Percentiles rank a stretch among this genome's conserved stretches.
phyloP scores from a whole-genome alignment of 139 green algal species.

The Nannochloris sp. region DNA sequence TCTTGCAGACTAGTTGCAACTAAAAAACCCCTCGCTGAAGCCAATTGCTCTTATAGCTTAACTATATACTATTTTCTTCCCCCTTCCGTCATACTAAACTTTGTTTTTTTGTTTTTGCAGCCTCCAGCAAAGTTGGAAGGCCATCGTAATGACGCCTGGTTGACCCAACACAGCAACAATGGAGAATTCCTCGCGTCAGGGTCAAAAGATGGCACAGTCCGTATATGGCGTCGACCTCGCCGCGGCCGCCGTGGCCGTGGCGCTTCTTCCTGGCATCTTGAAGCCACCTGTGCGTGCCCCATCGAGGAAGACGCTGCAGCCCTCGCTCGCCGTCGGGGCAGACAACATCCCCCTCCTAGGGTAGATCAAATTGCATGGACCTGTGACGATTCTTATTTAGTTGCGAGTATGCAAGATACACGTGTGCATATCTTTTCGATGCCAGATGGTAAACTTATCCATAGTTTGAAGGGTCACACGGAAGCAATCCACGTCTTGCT shows the following conservation, averaged over 20 bases:
- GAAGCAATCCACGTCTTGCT: conserved; percentile 55
- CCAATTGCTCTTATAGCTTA: not conserved
- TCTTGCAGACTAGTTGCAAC: no score
- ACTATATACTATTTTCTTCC: not conserved
- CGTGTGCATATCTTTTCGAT: conserved; percentile 47
- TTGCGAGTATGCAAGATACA: conserved; percentile 45
- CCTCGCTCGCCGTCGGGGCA: conserved; percentile 25
- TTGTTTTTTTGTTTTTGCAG: not conserved
- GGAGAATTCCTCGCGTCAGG: conserved; percentile 54
- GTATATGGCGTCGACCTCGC: conserved; percentile 32
- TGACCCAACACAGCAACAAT: conserved; percentile 55
- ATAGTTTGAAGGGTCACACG: conserved; percentile 41
- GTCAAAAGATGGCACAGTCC: conserved; percentile 60
- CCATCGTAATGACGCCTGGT: conserved; percentile 56
- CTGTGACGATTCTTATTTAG: conserved; percentile 41
- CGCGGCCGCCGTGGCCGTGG: conserved; percentile 13
- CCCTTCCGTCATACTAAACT: not conserved
- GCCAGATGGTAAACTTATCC: conserved; percentile 16
- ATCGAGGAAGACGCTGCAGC: conserved; percentile 26
- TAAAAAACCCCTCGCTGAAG: no score
- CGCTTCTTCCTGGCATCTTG: conserved; percentile 27
- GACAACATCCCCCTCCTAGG: conserved; percentile 14
- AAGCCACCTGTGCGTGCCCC: conserved; percentile 28
- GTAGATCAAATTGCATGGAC: conserved; percentile 66
- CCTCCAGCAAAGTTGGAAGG: conserved; percentile 29